Conservation (phyloP, 106 monocot genomes). For the Dioscorea alata region DNA sequence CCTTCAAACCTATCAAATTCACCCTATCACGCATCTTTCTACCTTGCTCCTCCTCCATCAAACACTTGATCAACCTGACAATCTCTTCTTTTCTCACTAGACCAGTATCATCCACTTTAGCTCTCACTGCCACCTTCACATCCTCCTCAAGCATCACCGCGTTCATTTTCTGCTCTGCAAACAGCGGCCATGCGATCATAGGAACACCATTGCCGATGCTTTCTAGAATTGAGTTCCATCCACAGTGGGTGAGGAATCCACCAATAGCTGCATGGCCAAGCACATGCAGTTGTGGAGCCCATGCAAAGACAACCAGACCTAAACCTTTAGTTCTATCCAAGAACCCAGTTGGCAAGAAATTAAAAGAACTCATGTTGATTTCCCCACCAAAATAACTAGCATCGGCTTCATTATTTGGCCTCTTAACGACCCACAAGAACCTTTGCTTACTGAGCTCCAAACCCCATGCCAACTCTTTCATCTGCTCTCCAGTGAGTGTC, state of each 20-base stretch:
- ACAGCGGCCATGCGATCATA: not conserved
- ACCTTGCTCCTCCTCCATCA: not conserved
- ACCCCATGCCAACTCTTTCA: not conserved
- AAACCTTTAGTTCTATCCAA: not conserved
- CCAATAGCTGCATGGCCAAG: constrained; percentile 34
- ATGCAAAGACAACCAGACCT: not conserved
- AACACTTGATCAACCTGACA: not conserved
- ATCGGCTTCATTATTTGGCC: not conserved
- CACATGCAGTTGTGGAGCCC: constrained; percentile 42
- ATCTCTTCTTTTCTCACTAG: not conserved
- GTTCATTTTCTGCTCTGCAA: constrained; percentile 1
- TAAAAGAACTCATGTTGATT: not conserved
- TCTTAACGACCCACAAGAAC: constrained; percentile 1
- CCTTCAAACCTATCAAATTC: not conserved
- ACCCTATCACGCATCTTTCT: not conserved
- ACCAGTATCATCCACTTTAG: not conserved
- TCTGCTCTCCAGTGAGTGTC: not conserved
- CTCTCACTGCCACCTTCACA: not conserved
- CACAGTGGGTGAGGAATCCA: constrained; percentile 61
- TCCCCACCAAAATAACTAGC: not conserved
- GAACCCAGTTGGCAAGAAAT: constrained; percentile 1
- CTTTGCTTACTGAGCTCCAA: not conserved
- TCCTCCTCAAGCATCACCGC: not conserved
- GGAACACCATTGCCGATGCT: constrained; percentile 10
- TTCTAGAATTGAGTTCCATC: constrained; percentile 77